Evolutionary conservation across 2,329 filamentous ascomycete genomes (phyloP).

Genomic region (Trichoderma sp.): DNA sequence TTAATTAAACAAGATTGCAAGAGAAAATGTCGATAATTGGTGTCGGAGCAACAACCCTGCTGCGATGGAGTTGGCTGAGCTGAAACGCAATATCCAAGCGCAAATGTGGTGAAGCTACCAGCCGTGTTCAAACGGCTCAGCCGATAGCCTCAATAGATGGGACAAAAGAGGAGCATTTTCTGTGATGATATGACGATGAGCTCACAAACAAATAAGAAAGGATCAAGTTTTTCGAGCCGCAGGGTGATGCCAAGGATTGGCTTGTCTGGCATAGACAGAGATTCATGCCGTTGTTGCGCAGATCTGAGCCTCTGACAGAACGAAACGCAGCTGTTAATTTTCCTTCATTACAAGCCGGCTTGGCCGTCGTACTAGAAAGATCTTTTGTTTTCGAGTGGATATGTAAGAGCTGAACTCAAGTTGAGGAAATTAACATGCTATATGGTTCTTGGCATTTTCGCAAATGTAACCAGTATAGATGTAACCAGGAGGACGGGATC

Average conservation of each 20-base stretch:
- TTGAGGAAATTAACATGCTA: not conserved
- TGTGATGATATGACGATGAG: not conserved
- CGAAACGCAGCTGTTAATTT: not conserved
- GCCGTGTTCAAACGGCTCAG: not conserved
- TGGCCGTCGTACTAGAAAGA: not conserved
- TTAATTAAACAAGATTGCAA: conserved; percentile 6
- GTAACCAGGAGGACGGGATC: not conserved
- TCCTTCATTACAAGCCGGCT: not conserved
- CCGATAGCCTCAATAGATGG: not conserved
- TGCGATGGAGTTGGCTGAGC: not conserved
- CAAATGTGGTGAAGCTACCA: not conserved
- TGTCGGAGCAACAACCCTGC: not conserved
- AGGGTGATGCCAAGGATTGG: not conserved
- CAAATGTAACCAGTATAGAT: not conserved
- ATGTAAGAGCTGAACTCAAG: not conserved
- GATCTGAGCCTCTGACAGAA: not conserved
- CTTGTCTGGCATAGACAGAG: not conserved
- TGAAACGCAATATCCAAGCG: not conserved
- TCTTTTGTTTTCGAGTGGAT: not conserved
- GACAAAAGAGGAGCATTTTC: not conserved
- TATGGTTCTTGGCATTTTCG: not conserved
- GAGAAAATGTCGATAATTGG: not conserved
- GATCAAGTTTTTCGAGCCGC: not conserved
- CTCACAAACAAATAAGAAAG: not conserved
- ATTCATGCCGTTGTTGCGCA: not conserved